Base-by-base conservation (phyloP, 2,329 filamentous ascomycete species). In the Hysterium pulicare region DNA sequence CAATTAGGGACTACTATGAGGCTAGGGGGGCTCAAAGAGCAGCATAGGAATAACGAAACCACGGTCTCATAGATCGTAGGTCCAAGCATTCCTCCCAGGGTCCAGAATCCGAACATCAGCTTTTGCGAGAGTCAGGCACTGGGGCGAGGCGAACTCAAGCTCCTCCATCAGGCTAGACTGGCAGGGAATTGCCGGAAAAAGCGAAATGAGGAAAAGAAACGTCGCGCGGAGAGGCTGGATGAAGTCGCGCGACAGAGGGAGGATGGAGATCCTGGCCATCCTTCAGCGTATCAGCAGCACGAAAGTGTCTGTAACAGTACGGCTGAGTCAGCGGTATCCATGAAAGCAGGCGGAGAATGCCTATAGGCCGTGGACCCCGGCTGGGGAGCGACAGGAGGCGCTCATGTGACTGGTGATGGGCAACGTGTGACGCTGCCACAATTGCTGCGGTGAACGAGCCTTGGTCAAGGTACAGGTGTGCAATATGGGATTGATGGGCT, bases 281-380 rank as follows among this genome's bases (percentile, higher is more conserved):
- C 17, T 8, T 22, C 33, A 26, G 19, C 41, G 32, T 8, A 13
- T 24, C 13, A 17, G n/a, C 23, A 33, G 19, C 23, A 32, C 4
- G 23, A 11, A 31, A 8, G 8, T 8, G 7, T 5, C 20, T 38
- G 33, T 44, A 51, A 48, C 31, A 45, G 46, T 42, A 57, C 51
- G 36, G 56, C 53, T 62, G 56, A 62, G 44, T 51, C 17, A 54
- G 43, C 47, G 44, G 58, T 62, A 57, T 49, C 50, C 19, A 21
- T 36, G n/a, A 20, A 22, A 5, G 5, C 8, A 8, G n/a, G 8
- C 33, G 33, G 33, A 5, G 9, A 5, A 13, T 19, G 19, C 17
- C 30, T n/a, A n/a, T n/a, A n/a, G n/a, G n/a, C n/a, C n/a, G n/a
- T n/a, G n/a, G n/a, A n/a, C n/a, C n/a, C n/a, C n/a, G n/a, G n/a